Base-by-base conservation (phyloP, 257 asterid genomes). In the Mitragyna speciosa region DNA sequence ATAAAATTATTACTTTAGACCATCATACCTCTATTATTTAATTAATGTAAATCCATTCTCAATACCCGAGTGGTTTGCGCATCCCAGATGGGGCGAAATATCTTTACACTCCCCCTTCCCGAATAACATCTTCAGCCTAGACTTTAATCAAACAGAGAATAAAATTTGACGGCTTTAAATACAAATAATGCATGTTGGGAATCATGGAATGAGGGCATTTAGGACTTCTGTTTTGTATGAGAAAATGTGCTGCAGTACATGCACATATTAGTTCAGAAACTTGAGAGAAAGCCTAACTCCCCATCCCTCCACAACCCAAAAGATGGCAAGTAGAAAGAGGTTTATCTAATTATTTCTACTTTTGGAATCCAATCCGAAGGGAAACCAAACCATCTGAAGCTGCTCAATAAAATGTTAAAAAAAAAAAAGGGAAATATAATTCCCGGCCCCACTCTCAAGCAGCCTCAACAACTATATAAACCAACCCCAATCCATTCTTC, bases 71-170 rank as follows among this genome's bases (percentile, higher is more conserved):
- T 47, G 20, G 20, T 26, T 24, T 14, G 5, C 14, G 36, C 41
- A 22, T 12, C 31, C 41, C 22, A 30, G 41, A 31, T 17, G 9
- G 12, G 80, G 59, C 83, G 75, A 84, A 69, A 81, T 81, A 76
- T 72, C 81, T 48, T 66, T 83, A 69, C 75, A 75, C 70, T 30
- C 33, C 15, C 6, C 80, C 47, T 36, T 80, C 73, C 52, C 88
- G 83, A 76, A 78, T 86, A 82, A 82, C 79, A 65, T 70, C 87
- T 83, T 61, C 91, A 90, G 90, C 87, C 86, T 80, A 87, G 47
- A 76, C 93, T 87, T 86, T 59, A 31, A 47, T 68, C 84, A 88
- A 89, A 88, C 80, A 84, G 84, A 77, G 90, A 87, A 88, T 85
- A 83, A 79, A 67, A 70, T 31, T 80, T 75, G 31, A 79, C 15